These are phyloP conservation scores for Phenoliferia sp. DNA, from an alignment of 1,284 basidiomycete genomes.

Conservation along the genomic window DNA sequence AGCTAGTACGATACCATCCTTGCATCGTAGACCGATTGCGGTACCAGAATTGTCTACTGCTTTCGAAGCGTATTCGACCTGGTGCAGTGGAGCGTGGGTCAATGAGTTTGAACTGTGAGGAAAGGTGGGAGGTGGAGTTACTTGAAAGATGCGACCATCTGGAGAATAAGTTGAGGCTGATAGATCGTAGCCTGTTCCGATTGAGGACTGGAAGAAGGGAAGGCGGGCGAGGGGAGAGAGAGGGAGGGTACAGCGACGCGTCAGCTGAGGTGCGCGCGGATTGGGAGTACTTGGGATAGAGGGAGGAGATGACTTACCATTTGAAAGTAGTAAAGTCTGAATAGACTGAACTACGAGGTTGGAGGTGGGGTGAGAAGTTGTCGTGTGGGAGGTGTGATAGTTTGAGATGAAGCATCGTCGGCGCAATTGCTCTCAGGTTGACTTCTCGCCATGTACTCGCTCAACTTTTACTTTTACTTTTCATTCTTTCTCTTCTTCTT, in stretches of 20 bases:
- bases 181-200: conserved; percentile 97
- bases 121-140: conserved; percentile 40
- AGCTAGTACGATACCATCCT: conserved; percentile 88
- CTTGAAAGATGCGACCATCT: conserved; percentile 97
- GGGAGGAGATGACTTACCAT: too few relatives aligned
- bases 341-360: too few relatives aligned
- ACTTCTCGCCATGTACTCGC: too few relatives aligned
- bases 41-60: conserved; percentile 96
- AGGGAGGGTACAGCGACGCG: neutral
- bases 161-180: conserved; percentile 98
- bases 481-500: too few relatives aligned
- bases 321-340: too few relatives aligned
- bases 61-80: conserved; percentile 98
- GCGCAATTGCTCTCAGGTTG: too few relatives aligned
- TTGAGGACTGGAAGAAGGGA: conserved; percentile 56
- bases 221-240: neutral
- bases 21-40: conserved; percentile 62
- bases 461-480: too few relatives aligned
- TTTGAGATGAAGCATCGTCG: too few relatives aligned
- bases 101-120: neutral
- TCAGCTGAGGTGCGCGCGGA: too few relatives aligned
- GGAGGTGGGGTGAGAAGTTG: too few relatives aligned
- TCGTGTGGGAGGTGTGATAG: too few relatives aligned
- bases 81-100: neutral
- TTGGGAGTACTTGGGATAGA: too few relatives aligned